Evolutionary conservation across 306 rosid genomes (phyloP).

Genomic region (Clitoria ternatea): DNA sequence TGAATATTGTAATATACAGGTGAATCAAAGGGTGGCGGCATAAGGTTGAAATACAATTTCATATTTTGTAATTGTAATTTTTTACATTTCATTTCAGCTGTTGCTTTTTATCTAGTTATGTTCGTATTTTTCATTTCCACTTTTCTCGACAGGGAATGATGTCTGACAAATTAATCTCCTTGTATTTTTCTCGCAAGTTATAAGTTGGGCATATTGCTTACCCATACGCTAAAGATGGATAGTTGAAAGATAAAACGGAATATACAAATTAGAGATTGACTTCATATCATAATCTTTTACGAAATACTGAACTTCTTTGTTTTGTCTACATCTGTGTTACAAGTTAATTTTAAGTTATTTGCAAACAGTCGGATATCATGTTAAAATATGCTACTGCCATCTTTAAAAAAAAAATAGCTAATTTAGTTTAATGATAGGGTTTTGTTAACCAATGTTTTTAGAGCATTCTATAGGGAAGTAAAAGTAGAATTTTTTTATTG

Average conservation of each 20-base stretch:
- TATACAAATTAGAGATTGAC: background rate
- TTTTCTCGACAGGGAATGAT: background rate
- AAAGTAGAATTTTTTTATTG: too few relatives aligned
- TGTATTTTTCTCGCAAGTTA: background rate
- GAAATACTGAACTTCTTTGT: background rate
- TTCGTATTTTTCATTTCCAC: background rate
- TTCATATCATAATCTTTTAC: background rate
- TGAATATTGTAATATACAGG: constrained; percentile 54
- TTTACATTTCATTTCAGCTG: constrained; percentile 18
- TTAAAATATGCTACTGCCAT: background rate
- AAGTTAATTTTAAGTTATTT: background rate
- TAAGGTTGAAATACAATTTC: constrained; percentile 20
- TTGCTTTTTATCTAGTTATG: background rate
- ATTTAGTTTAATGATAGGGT: too few relatives aligned
- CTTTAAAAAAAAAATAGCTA: too few relatives aligned
- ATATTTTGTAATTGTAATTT: constrained; percentile 9
- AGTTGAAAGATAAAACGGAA: background rate
- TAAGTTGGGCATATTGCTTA: background rate
- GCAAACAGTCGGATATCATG: background rate
- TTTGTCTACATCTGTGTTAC: background rate
- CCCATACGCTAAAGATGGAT: background rate
- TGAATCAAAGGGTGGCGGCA: constrained; percentile 32
- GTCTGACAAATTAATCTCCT: constrained; percentile 5
- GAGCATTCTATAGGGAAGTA: too few relatives aligned
- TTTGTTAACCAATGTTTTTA: too few relatives aligned